Percentiles rank a stretch among this genome's conserved stretches.
Conservation (phyloP, 148 eudicot genomes). For the Chenopodium berlandieri region DNA sequence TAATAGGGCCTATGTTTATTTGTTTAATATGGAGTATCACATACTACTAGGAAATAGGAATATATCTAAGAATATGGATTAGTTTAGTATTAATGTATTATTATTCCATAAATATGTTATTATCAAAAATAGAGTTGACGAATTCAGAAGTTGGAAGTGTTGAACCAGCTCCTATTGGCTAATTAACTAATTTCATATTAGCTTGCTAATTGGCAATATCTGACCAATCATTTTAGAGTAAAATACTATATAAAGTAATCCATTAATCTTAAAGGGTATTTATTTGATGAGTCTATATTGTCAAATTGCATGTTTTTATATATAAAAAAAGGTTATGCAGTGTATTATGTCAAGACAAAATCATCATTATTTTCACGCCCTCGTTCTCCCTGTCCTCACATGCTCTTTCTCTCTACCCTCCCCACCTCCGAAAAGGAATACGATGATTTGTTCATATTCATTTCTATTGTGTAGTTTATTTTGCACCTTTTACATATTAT, state of each 20-base stretch:
- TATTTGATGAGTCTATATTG: neutral
- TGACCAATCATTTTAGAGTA: slow-evolving; percentile 10
- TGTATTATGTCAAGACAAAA: slow-evolving; percentile 44
- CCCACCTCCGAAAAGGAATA: slow-evolving; percentile 7
- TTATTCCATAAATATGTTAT: neutral
- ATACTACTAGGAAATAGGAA: neutral
- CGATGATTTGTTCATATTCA: neutral
- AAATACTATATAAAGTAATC: neutral
- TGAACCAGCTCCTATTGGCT: slow-evolving; percentile 9
- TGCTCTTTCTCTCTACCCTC: slow-evolving; percentile 25
- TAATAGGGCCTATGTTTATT: too few species aligned
- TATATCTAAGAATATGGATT: too few species aligned
- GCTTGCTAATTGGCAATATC: slow-evolving; percentile 4
- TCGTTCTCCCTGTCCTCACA: slow-evolving; percentile 34
- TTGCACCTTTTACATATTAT: too few species aligned
- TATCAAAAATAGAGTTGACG: slow-evolving; percentile 17
- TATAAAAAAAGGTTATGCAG: neutral
- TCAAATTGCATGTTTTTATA: slow-evolving; percentile 3
- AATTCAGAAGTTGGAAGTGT: neutral
- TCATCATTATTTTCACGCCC: slow-evolving; percentile 40
- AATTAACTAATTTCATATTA: neutral
- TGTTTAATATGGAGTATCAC: neutral
- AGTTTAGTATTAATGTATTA: too few species aligned
- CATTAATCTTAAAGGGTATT: slow-evolving; percentile 15
- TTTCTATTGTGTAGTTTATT: too few species aligned